These are phyloP conservation scores for Proliferodiscus dingleyae DNA, from an alignment of 2,329 filamentous ascomycete species.

Conservation along the genomic window DNA sequence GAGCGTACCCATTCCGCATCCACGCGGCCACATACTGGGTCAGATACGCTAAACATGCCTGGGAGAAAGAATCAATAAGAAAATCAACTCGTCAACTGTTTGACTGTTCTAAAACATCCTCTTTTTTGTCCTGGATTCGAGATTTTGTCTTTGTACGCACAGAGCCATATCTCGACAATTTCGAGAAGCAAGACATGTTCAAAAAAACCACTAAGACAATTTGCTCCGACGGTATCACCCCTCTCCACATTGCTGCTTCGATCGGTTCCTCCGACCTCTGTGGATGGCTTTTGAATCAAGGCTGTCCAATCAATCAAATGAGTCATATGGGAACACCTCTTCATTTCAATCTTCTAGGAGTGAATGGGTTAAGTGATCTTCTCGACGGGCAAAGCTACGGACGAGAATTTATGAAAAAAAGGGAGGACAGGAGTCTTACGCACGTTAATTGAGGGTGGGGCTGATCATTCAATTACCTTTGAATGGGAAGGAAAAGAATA, in stretches of 20 bases:
- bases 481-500: not conserved
- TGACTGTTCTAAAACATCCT: not conserved
- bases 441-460: not conserved
- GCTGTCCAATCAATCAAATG: not conserved
- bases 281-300: not conserved
- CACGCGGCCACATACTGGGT: not conserved
- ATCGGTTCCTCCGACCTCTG: not conserved
- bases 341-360: not conserved
- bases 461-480: not conserved
- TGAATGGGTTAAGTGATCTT: too few relatives aligned
- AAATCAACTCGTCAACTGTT: not conserved
- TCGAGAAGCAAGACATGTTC: not conserved
- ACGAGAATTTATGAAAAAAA: not conserved
- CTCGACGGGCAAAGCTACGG: not conserved
- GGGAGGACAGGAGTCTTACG: not conserved
- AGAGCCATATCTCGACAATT: not conserved
- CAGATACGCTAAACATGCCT: not conserved
- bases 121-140: not conserved
- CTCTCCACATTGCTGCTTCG: not conserved
- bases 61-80: not conserved
- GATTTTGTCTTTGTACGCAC: not conserved
- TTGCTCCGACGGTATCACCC: not conserved
- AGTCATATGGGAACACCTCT: not conserved
- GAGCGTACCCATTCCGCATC: not conserved
- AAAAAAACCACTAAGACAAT: not conserved